Percentiles rank a stretch among this genome's conserved stretches.
These are phyloP conservation scores for Urostyla sp. DNA, from an alignment of 73 alveolate species.

Conservation along the genomic window DNA sequence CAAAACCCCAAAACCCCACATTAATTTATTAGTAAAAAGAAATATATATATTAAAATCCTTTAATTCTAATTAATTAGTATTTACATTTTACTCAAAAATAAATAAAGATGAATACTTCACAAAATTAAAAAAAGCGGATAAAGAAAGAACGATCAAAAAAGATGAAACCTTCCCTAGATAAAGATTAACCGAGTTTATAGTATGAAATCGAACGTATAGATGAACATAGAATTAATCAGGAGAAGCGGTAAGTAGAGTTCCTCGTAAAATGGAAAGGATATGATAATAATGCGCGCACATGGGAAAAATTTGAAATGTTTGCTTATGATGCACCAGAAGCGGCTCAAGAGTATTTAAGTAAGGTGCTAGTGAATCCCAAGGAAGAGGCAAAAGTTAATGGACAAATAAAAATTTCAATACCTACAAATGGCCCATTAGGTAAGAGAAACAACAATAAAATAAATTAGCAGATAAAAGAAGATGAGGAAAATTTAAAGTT, in stretches of 20 bases:
- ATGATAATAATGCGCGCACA: slow-evolving; percentile 5
- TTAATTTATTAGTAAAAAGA: too few relatives aligned
- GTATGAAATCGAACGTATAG: slow-evolving; percentile 27
- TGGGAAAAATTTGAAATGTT: slow-evolving; percentile 33
- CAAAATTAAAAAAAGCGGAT: too few relatives aligned
- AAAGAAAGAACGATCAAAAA: too few relatives aligned
- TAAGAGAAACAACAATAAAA: not conserved
- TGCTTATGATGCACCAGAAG: slow-evolving; percentile 34
- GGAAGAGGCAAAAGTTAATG: not conserved
- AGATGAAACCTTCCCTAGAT: too few relatives aligned
- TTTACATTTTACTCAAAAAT: too few relatives aligned
- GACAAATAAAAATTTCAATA: not conserved
- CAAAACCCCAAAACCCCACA: too few relatives aligned
- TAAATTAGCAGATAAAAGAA: not conserved
- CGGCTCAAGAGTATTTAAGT: not conserved
- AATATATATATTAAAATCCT: too few relatives aligned
- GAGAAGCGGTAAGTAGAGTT: not conserved
- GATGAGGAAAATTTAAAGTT: not conserved
- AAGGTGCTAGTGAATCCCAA: not conserved
- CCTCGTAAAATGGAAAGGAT: slow-evolving; percentile 42
- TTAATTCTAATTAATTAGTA: too few relatives aligned
- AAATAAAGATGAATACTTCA: too few relatives aligned
- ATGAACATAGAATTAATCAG: slow-evolving; percentile 11
- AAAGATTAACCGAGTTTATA: too few relatives aligned
- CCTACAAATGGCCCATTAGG: not conserved